These are phyloP conservation scores for Litchi chinensis DNA, from an alignment of 345 rosid species.

Conservation along the genomic window DNA sequence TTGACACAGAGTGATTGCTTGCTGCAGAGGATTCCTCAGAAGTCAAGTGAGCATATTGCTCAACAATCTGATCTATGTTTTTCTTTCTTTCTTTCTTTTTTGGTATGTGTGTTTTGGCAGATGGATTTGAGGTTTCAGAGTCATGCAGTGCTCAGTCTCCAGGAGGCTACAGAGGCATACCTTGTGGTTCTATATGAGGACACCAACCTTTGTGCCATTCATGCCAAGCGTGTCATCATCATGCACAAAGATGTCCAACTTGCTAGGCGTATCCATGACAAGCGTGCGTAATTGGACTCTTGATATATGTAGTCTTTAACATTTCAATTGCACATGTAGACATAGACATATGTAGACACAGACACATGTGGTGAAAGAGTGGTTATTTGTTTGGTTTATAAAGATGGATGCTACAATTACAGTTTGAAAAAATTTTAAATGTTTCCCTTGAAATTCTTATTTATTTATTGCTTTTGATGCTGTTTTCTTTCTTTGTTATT, in stretches of 20 bases:
- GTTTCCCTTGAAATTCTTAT: not conserved
- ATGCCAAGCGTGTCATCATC: constrained; percentile 69
- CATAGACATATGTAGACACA: no score
- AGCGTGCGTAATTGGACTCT: constrained; percentile 44
- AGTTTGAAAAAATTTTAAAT: not conserved
- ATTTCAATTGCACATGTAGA: not conserved
- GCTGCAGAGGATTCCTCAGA: no score
- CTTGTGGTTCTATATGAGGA: constrained; percentile 73
- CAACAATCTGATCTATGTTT: not conserved
- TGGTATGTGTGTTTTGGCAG: constrained; percentile 23
- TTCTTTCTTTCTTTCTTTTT: no score
- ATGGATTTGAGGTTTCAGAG: constrained; percentile 79
- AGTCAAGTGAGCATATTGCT: no score
- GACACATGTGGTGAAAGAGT: not conserved
- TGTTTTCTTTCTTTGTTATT: no score
- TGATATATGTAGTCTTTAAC: not conserved
- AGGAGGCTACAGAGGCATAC: constrained; percentile 76
- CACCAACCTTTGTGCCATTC: constrained; percentile 64
- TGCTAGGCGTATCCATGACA: constrained; percentile 68
- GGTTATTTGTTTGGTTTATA: not conserved
- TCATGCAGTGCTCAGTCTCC: constrained; percentile 68
- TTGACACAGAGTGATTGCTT: no score
- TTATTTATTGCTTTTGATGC: no score
- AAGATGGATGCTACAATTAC: not conserved
- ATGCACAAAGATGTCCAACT: constrained; percentile 77